phyloP scores from a whole-genome alignment of 2,329 filamentous ascomycete genomes.

The Fusarium sororula region DNA sequence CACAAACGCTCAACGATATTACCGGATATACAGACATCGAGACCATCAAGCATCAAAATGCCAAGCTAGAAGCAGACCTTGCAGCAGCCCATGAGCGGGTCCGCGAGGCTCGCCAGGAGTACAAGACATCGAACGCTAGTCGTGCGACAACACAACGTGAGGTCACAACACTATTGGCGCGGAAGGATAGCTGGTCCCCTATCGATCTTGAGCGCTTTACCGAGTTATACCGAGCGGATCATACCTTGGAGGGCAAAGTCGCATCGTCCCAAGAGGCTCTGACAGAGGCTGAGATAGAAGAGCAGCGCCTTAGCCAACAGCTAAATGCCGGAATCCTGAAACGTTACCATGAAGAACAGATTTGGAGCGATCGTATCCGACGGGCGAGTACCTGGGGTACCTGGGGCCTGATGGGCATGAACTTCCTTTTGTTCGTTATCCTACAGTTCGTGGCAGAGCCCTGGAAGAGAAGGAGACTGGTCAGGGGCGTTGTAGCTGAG shows the following conservation, averaged over 20 bases:
- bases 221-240: constrained; percentile 87
- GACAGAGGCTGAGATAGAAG: constrained; percentile 77
- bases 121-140: constrained; percentile 84
- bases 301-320: constrained; percentile 78
- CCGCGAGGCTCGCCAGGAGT: constrained; percentile 74
- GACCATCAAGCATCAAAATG: constrained; percentile 81
- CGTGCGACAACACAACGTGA: constrained; percentile 93
- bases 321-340: constrained; percentile 86
- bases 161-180: constrained; percentile 90
- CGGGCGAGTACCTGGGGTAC: constrained; percentile 98
- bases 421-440: constrained; percentile 86
- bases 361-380: constrained; percentile 97
- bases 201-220: constrained; percentile 94
- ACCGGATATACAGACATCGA: constrained; percentile 96
- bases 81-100: constrained; percentile 70
- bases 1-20: constrained; percentile 89
- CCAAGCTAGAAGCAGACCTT: constrained; percentile 68
- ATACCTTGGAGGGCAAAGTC: constrained; percentile 90
- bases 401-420: constrained; percentile 97
- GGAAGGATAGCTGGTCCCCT: constrained; percentile 92
- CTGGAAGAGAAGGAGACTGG: constrained; percentile 83
- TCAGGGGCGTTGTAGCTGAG: constrained; percentile 83
- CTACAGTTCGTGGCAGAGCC: constrained; percentile 92
- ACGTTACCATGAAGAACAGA: constrained; percentile 98
- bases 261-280: constrained; percentile 75